Base-by-base conservation (phyloP, 257 asterid species). In the Scutellaria galericulata region DNA sequence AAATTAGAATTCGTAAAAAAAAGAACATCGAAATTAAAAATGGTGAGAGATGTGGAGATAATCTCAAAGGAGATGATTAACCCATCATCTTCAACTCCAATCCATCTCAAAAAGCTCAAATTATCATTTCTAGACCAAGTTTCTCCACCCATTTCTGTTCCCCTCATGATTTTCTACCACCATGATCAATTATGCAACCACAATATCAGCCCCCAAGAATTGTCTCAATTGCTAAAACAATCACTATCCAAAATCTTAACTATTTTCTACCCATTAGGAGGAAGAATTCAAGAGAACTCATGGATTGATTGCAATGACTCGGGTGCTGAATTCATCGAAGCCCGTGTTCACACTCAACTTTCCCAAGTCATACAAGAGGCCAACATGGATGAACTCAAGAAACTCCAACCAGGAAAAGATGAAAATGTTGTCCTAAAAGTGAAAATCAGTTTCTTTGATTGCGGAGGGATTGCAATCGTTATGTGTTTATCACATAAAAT, bases 1-100 rank as follows among this genome's bases (percentile, higher is more conserved):
- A 5, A 3, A 5, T 24, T 65, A 42, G 56, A 41, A 12, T 48
- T 15, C 50, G 18, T 51, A 2, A 15, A 39, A 13, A 68, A 39
- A 41, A 8, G 12, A 22, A 8, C 14, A 7, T 27, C 18, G 18
- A 18, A 18, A n/a, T 2, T n/a, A n/a, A 48, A 50, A 60, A 48
- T 60, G 77, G 64, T 22, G 7, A 15, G 12, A 52, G 9, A 37
- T 7, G 58, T 72, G 62, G 62, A 72, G 68, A 72, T 72, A 15
- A 72, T 72, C 53, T 72, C 76, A 60, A 37, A 10, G 9, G 76
- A 72, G 18, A 72, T 72, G 45, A 72, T 72, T 7, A 72, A 72
- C 70, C 70, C 70, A 59, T 72, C 76, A 59, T 57, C 75, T 57
- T 58, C 75, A 59, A 72, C 69, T 61, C 76, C 76, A 35, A 18